These are phyloP conservation scores for Tetrahymena elliotti DNA, from an alignment of 73 alveolate species.

Conservation along the genomic window DNA sequence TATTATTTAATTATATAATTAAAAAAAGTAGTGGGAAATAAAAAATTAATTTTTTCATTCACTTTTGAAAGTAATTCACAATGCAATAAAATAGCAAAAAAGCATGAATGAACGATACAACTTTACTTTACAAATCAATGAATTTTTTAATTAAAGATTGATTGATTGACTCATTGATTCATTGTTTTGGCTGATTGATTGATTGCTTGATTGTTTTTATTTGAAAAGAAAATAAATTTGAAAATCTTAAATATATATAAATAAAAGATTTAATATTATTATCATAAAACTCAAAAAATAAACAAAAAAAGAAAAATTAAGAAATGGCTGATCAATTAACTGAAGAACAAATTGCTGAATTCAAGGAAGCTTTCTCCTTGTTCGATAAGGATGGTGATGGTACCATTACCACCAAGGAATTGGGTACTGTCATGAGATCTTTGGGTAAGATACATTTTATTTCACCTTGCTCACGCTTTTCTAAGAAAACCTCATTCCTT, in stretches of 20 bases:
- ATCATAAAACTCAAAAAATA: neutral
- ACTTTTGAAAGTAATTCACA: neutral
- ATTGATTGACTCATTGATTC: neutral
- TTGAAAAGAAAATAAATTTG: neutral
- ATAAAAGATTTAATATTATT: neutral
- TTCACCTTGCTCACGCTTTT: neutral
- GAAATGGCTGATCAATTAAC: conserved; percentile 75
- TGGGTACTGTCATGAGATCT: conserved; percentile 94
- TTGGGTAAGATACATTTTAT: neutral
- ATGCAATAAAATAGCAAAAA: neutral
- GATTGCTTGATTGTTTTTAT: neutral
- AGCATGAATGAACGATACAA: neutral
- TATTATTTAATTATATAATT: no score
- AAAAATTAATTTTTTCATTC: neutral
- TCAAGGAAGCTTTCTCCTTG: conserved; percentile 93
- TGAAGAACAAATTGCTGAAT: conserved; percentile 86
- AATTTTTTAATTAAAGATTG: no score
- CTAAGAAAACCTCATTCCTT: no score
- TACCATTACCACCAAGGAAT: conserved; percentile 88
- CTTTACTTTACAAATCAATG: neutral
- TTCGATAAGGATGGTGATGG: conserved; percentile 98
- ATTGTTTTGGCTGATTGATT: no score
- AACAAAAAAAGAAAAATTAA: neutral
- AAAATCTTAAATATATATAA: neutral
- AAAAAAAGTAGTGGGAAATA: neutral